These are phyloP conservation scores for Nicotiana paniculata DNA, from an alignment of 257 asterid species.

Conservation along the genomic window DNA sequence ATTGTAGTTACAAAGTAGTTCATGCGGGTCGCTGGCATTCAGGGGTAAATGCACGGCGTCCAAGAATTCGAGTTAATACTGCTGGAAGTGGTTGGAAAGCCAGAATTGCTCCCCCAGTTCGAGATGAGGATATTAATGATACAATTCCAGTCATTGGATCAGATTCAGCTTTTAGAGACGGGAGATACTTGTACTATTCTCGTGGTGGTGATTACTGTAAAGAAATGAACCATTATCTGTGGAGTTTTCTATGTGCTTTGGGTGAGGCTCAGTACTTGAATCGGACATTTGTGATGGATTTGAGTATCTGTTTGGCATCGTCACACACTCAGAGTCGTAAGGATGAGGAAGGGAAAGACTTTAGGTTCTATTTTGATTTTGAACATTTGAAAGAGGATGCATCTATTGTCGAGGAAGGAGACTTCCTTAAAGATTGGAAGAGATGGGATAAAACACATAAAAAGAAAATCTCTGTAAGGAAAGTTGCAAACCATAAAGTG, in stretches of 20 bases:
- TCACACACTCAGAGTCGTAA: constrained; percentile 50
- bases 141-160: constrained; percentile 67
- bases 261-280: constrained; percentile 90
- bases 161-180: constrained; percentile 58
- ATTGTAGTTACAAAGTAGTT: constrained; percentile 58
- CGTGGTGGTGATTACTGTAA: constrained; percentile 93
- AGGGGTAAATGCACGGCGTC: constrained; percentile 80
- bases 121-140: constrained; percentile 81
- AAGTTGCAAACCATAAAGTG: constrained; percentile 51
- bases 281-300: constrained; percentile 85
- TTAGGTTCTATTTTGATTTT: constrained; percentile 78
- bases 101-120: constrained; percentile 31
- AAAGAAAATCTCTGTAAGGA: constrained; percentile 46
- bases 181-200: constrained; percentile 78
- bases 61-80: constrained; percentile 26
- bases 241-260: constrained; percentile 95
- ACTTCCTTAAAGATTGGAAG: constrained; percentile 67
- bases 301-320: constrained; percentile 70
- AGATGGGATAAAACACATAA: constrained; percentile 58
- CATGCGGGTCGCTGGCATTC: constrained; percentile 84
- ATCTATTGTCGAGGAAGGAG: constrained; percentile 62
- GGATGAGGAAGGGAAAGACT: constrained; percentile 86
- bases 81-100: constrained; percentile 23
- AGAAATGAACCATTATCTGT: constrained; percentile 76
- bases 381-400: constrained; percentile 82